phyloP scores from a whole-genome alignment of 352 stramenopile species.

The Pseudoperonospora humuli region DNA sequence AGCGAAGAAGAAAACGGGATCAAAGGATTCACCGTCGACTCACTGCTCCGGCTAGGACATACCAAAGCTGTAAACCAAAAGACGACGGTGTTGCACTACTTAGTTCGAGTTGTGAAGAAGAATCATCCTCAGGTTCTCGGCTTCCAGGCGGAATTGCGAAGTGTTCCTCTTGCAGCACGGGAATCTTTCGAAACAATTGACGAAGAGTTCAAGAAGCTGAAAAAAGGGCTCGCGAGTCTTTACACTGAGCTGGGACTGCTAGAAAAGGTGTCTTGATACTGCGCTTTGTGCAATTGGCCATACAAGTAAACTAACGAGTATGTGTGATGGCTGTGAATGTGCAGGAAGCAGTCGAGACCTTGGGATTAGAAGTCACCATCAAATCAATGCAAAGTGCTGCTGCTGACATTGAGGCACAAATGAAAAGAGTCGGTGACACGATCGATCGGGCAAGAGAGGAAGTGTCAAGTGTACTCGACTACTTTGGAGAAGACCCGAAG shows the following conservation, averaged over 20 bases:
- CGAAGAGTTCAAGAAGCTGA: constrained; percentile 55
- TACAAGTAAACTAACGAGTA: background rate
- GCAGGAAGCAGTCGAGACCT: constrained; percentile 22
- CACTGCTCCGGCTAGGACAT: constrained; percentile 86
- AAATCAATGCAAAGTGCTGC: constrained; percentile 29
- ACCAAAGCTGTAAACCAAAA: constrained; percentile 97
- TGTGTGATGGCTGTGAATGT: constrained; percentile 2
- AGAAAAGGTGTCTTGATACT: constrained; percentile 26
- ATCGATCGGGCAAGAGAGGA: constrained; percentile 42
- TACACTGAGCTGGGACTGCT: constrained; percentile 37
- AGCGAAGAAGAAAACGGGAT: constrained; percentile 81
- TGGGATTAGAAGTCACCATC: constrained; percentile 20
- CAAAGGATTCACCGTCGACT: constrained; percentile 94
- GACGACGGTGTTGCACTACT: constrained; percentile 96
- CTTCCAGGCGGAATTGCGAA: constrained; percentile 88
- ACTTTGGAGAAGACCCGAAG: constrained; percentile 79
- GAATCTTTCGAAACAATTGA: constrained; percentile 65
- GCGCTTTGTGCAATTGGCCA: background rate
- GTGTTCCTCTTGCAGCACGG: constrained; percentile 76
- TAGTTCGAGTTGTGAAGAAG: constrained; percentile 93
- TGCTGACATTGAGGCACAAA: constrained; percentile 34
- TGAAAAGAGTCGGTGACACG: constrained; percentile 30
- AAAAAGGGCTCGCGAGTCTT: constrained; percentile 40
- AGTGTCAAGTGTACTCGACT: constrained; percentile 71
- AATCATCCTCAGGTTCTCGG: constrained; percentile 90